Base-by-base conservation (phyloP, 345 rosid genomes). In the Acer yangbiense region DNA sequence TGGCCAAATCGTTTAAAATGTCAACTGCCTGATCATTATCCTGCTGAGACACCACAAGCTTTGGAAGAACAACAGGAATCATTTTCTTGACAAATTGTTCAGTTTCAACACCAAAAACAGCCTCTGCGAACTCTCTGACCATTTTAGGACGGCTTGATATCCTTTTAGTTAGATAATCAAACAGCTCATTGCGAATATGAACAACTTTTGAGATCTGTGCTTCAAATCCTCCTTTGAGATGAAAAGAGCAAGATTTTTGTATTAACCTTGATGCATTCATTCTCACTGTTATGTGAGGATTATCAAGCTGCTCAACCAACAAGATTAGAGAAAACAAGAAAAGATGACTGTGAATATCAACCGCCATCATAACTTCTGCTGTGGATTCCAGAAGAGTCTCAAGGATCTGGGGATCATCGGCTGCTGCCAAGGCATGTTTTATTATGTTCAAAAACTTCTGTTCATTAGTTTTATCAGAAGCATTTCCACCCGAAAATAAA, bases 91-190 rank as follows among this genome's bases (percentile, higher is more conserved):
- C 88, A 65, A 95, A 89, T 73, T 95, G 89, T 80, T 88, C 87
- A 68, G 81, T 87, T 80, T 89, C 97, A 79, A 92, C 83, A 58
- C 96, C 97, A 77, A 88, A 80, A 80, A 90, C 92, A 60, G 94
- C 96, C 89, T 95, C 99, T 20, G 97, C 94, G 86, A 95, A 87
- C 91, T 93, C 99, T 82, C 79, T 93, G 21, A 91, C 91, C 86
- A 93, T 81, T 73, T 77, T 66, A 62, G 95, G 92, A 79, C 86
- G 93, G 78, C 81, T 89, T 73, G 81, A 81, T 76, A 95, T 89
- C 82, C 89, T 90, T 81, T 41, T 79, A 35, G 93, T 86, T 65
- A 95, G 83, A 89, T 89, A 80, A 79, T 85, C 89, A 86, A 89
- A 92, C 80, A 95, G 81, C 80, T 89, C 87, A 80, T 85, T 88